These are phyloP conservation scores for Saksenaea vasiformis DNA, from an alignment of 371 early-diverging fungal species.

Conservation along the genomic window DNA sequence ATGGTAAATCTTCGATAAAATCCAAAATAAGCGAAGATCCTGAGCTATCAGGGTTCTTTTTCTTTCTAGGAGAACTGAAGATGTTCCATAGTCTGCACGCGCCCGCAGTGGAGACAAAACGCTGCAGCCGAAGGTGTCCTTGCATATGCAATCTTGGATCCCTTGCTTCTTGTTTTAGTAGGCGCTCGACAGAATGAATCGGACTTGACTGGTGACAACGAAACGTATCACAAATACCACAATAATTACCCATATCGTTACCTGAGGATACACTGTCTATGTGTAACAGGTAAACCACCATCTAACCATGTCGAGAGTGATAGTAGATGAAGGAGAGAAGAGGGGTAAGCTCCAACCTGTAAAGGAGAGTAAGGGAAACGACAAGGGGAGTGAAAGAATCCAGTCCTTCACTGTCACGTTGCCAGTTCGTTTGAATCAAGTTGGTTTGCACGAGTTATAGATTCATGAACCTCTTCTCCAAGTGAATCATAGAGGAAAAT, in stretches of 20 bases:
- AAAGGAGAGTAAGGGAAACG: slow-evolving; percentile 3
- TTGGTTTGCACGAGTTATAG: background rate
- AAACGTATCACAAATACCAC: background rate
- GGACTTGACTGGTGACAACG: background rate
- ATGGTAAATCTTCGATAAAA: slow-evolving; percentile 1
- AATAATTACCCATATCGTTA: background rate
- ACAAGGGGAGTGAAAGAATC: background rate
- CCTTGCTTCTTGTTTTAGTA: background rate
- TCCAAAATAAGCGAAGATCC: slow-evolving; percentile 4
- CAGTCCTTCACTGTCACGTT: slow-evolving; percentile 2
- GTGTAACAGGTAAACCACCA: too few species aligned
- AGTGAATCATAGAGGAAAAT: background rate
- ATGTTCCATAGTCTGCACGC: slow-evolving; percentile 5
- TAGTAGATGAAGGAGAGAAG: background rate
- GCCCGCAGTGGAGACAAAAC: slow-evolving; percentile 6
- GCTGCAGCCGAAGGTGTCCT: slow-evolving; percentile 5
- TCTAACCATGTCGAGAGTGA: background rate
- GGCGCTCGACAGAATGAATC: background rate
- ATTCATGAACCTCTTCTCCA: background rate
- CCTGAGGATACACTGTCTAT: background rate
- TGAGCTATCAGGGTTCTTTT: slow-evolving; percentile 6
- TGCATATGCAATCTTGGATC: background rate
- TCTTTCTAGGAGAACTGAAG: slow-evolving; percentile 4
- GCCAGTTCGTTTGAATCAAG: background rate
- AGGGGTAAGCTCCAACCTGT: background rate